Conservation (phyloP, 2,329 filamentous ascomycete species). For the Trichoderma polysporum region DNA sequence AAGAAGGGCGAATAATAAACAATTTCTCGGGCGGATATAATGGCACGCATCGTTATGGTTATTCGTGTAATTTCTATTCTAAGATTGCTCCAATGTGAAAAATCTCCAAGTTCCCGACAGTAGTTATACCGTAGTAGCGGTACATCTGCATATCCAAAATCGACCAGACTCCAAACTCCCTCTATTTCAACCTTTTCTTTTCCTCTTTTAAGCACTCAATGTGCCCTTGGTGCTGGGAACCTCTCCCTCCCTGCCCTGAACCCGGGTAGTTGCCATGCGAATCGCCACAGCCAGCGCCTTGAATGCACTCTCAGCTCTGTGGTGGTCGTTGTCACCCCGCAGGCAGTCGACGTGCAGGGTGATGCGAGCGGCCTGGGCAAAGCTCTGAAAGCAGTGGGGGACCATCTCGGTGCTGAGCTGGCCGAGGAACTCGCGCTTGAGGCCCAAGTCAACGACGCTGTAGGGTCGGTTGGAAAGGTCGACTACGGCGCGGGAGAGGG, state of each 20-base stretch:
- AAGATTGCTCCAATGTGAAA: not conserved
- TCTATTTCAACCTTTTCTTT: not conserved
- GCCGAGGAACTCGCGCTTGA: slow-evolving; percentile 89
- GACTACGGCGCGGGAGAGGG: slow-evolving; percentile 87
- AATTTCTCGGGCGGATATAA: not conserved
- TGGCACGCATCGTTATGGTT: not conserved
- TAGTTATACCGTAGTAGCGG: not conserved
- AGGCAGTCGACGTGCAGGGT: slow-evolving; percentile 96
- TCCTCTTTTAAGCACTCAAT: slow-evolving; percentile 54
- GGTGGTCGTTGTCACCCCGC: slow-evolving; percentile 90
- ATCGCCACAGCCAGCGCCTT: slow-evolving; percentile 92
- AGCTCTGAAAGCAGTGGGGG: slow-evolving; percentile 91
- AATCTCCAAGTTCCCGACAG: not conserved
- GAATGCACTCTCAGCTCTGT: slow-evolving; percentile 93
- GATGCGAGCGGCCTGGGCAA: slow-evolving; percentile 83
- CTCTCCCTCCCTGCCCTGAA: slow-evolving; percentile 83
- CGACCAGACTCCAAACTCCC: slow-evolving; percentile 14
- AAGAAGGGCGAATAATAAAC: not conserved
- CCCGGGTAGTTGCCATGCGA: slow-evolving; percentile 69
- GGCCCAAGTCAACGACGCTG: slow-evolving; percentile 77
- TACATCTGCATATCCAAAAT: not conserved
- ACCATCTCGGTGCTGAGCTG: slow-evolving; percentile 96
- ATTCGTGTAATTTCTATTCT: not conserved
- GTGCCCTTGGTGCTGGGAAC: slow-evolving; percentile 96
- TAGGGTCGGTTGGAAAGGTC: slow-evolving; percentile 93